Conservation (phyloP, 352 stramenopile species). For the Aphanomyces euteiches region DNA sequence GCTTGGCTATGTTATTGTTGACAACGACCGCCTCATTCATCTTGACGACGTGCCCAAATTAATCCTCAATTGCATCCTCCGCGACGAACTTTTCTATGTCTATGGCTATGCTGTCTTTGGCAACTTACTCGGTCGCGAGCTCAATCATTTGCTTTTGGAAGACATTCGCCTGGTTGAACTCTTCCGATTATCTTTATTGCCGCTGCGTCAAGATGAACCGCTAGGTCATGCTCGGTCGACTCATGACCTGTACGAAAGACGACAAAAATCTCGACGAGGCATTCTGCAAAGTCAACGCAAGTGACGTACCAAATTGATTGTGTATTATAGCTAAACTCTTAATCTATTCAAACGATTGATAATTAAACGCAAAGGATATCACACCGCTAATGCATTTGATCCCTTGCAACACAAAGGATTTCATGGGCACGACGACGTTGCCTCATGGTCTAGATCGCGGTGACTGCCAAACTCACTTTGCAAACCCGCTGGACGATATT, state of each 20-base stretch:
- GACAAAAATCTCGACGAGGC: no score
- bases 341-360: no score
- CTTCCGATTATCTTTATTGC: not conserved
- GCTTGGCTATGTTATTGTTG: constrained; percentile 6
- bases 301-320: no score
- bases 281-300: no score
- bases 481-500: no score
- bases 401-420: no score
- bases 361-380: no score
- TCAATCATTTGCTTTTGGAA: not conserved
- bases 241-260: not conserved
- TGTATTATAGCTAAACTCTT: no score
- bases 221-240: not conserved
- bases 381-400: no score
- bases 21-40: not conserved
- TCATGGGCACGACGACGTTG: no score
- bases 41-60: not conserved
- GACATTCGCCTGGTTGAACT: not conserved
- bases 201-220: not conserved
- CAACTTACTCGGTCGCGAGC: not conserved
- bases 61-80: not conserved
- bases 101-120: not conserved
- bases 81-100: not conserved
- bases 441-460: no score
- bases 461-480: no score